Base-by-base conservation (phyloP, 2,329 filamentous ascomycete genomes). In the Penicillium decumbens region DNA sequence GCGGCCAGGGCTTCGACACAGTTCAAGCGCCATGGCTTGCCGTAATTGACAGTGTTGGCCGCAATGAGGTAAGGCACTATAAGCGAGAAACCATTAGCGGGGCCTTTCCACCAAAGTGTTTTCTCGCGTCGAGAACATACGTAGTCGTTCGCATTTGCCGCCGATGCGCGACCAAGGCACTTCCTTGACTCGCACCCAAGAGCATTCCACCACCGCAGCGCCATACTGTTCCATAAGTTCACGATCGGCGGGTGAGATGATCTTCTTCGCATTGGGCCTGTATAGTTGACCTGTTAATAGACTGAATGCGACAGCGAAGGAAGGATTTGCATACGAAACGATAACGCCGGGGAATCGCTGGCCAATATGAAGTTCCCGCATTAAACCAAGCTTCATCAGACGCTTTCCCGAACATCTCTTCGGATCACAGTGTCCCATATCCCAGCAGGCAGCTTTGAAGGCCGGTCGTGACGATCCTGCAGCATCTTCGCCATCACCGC, bases 371-470 rank as follows among this genome's bases (percentile, higher is more conserved):
- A 98, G 80, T 65, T 95, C 88, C 59, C 93, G 86, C 89, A 98
- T 96, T 64, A 96, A 77, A 3, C 92, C 92, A 47, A 95, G 81
- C 56, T 86, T 85, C 81, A 98, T 95, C 29, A 98, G 80, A 56
- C 89, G 85, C 76, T 98, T 98, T 28, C 93, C 93, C 0, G 91
- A 96, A 73, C 93, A 98, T 61, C 92, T 80, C 72, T 96, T 97
- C 7, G 92, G 89, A 66, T 98, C 93, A 76, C 93, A 98, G 75
- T 98, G 93, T 54, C 91, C 92, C 29, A 98, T 79, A 66, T 98
- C 93, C 93, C 93, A 98, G 70, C 92, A 96, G 51, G 92, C 93
- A 42, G 93, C 92, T 73, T 95, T 95, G 80, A 91, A 96, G 20
- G 74, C 67, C 32, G 72, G 73, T 43, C 68, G 69, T 50, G 67